These are phyloP conservation scores for Monascus purpureus DNA, from an alignment of 495 filamentous ascomycete species.

Conservation along the genomic window DNA sequence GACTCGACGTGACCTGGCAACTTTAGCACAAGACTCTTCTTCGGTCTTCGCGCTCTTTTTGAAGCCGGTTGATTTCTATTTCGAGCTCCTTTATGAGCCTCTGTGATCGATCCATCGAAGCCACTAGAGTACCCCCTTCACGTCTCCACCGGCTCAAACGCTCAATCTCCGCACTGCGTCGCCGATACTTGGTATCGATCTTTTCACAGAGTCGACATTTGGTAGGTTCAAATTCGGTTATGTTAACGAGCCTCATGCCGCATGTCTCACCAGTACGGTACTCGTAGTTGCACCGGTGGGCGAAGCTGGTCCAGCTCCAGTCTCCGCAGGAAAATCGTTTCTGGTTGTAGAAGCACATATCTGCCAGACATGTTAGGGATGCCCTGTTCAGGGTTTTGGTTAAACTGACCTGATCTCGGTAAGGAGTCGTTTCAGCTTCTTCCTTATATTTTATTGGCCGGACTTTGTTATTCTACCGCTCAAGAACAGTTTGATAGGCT, in stretches of 20 bases:
- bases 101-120: slow-evolving; percentile 68
- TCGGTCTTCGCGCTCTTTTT: slow-evolving; percentile 25
- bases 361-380: slow-evolving; percentile 26
- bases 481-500: slow-evolving; percentile 25
- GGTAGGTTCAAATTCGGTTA: slow-evolving; percentile 40
- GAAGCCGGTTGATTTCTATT: slow-evolving; percentile 44
- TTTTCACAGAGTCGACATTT: slow-evolving; percentile 83
- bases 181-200: slow-evolving; percentile 73
- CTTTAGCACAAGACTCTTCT: slow-evolving; percentile 19
- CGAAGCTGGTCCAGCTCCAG: slow-evolving; percentile 94
- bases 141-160: slow-evolving; percentile 73
- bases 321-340: slow-evolving; percentile 57
- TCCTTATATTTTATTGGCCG: slow-evolving; percentile 21
- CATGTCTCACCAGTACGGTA: slow-evolving; percentile 98
- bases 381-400: slow-evolving; percentile 8
- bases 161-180: slow-evolving; percentile 58
- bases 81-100: slow-evolving; percentile 47
- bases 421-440: slow-evolving; percentile 24
- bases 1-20: background rate
- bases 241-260: slow-evolving; percentile 81
- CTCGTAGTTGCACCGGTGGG: slow-evolving; percentile 86
- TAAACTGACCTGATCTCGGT: slow-evolving; percentile 22
- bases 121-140: slow-evolving; percentile 51
- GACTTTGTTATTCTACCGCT: slow-evolving; percentile 12
- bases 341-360: slow-evolving; percentile 47